Evolutionary conservation across 1,139 yeast species (phyloP), one percentile per base, ranked within the genome.

Genomic region (Kodamaea suecica): DNA sequence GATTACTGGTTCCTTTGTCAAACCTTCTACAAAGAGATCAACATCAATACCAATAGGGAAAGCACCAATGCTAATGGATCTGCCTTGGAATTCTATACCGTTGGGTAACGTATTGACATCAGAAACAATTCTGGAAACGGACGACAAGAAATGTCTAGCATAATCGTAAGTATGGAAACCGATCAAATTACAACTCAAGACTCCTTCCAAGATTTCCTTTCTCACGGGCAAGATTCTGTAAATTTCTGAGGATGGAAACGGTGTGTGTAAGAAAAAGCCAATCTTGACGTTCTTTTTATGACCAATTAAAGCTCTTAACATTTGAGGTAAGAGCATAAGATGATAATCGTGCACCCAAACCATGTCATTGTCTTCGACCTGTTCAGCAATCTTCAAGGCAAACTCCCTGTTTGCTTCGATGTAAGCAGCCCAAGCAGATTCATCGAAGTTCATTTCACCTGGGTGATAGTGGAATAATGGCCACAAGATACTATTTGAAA

Each of bases 141-240:
- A 81, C 14, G 95, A 83, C 38, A 94, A 63, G 61, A 94, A 94
- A 64, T 94, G 99, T 50, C 99, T 76, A n/a, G 96, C 98, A 53
- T 94, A 94, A 60, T 94, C 99, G 60, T 94, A 94, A n/a, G 98
- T 94, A 60, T 94, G 99, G 73, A 94, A 94, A 0, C 99, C 99
- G 52, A 94, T 80, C 50, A 94, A 73, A 57, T 94, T 96, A 63
- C 97, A 92, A 50, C 94, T 83, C 55, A 94, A 67, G 2, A 94
- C 95, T 33, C 99, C 99, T 42, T 76, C 78, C 50, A 94, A 68
- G 37, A 94, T 88, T 59, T 94, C 98, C 49, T 83, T 79, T 60
- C 99, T 76, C 12, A 94, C 98, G 0, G 99, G 99, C 50, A 94
- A 69, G 39, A 94, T 90, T 55, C 99, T 70, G 63, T 94, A 94